phyloP scores from a whole-genome alignment of 306 rosid genomes.

The Quercus wislizeni region DNA sequence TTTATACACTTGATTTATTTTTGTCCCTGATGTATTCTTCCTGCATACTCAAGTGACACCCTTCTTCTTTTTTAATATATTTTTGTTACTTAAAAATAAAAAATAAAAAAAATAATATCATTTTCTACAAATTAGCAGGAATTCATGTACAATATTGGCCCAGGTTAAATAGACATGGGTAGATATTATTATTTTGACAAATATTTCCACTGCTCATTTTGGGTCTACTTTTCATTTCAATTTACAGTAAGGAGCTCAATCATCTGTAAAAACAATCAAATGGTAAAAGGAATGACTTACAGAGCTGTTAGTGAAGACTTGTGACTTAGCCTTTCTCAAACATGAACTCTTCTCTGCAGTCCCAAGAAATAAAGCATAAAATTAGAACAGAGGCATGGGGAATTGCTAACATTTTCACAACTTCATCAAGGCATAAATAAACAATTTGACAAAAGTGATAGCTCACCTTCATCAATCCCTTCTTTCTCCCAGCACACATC shows the following conservation, averaged over 20 bases:
- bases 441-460: not conserved
- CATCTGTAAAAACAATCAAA: not conserved
- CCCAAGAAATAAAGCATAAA: constrained; percentile 11
- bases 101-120: no score
- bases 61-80: no score
- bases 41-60: no score
- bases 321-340: constrained; percentile 85
- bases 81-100: no score
- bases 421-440: not conserved
- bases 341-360: constrained; percentile 63
- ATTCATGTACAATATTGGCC: no score
- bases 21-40: no score
- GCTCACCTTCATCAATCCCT: constrained; percentile 76
- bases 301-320: constrained; percentile 87
- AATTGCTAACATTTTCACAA: not conserved
- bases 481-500: constrained; percentile 97
- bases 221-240: not conserved
- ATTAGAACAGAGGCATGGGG: constrained; percentile 1
- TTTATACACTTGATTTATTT: no score
- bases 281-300: constrained; percentile 47
- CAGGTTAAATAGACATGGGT: no score
- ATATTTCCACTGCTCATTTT: not conserved
- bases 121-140: not conserved
- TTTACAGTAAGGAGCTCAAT: not conserved
- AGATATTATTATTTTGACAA: not conserved